Evolutionary conservation across 2,329 filamentous ascomycete species (phyloP).

Genomic region (Hypoxylon sp.): DNA sequence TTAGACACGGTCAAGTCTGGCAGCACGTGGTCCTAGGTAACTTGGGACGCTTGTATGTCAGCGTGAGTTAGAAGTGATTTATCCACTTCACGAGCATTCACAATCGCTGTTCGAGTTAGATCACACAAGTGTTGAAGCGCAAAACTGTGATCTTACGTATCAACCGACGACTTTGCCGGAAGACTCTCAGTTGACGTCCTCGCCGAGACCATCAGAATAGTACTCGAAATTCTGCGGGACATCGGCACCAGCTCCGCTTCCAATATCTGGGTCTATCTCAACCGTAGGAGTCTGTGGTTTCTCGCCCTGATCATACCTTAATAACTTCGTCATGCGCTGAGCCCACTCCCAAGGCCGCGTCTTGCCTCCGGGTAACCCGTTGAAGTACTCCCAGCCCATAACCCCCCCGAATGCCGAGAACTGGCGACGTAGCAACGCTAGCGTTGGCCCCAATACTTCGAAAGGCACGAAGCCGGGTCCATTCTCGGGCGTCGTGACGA

Average conservation of each 20-base stretch:
- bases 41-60: slow-evolving; percentile 3
- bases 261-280: slow-evolving; percentile 44
- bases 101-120: neutral
- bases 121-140: neutral
- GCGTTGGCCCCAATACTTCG: slow-evolving; percentile 66
- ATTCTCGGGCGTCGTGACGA: slow-evolving; percentile 80
- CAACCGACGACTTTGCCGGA: neutral
- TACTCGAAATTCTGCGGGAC: slow-evolving; percentile 47
- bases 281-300: neutral
- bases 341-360: slow-evolving; percentile 80
- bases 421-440: slow-evolving; percentile 67
- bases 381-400: slow-evolving; percentile 92
- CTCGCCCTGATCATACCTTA: slow-evolving; percentile 38
- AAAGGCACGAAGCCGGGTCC: slow-evolving; percentile 74
- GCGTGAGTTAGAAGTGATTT: neutral
- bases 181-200: slow-evolving; percentile 8
- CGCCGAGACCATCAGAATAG: slow-evolving; percentile 48
- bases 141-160: neutral
- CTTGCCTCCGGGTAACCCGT: slow-evolving; percentile 71
- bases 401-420: slow-evolving; percentile 80
- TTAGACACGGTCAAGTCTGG: neutral
- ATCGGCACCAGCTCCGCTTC: slow-evolving; percentile 21
- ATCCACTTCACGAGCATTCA: neutral
- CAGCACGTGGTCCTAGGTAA: neutral
- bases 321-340: slow-evolving; percentile 66